Evolutionary conservation across 805 yeast genomes (phyloP), one percentile per base, ranked within the genome.

Genomic region (Candida khao-thaluensis): DNA sequence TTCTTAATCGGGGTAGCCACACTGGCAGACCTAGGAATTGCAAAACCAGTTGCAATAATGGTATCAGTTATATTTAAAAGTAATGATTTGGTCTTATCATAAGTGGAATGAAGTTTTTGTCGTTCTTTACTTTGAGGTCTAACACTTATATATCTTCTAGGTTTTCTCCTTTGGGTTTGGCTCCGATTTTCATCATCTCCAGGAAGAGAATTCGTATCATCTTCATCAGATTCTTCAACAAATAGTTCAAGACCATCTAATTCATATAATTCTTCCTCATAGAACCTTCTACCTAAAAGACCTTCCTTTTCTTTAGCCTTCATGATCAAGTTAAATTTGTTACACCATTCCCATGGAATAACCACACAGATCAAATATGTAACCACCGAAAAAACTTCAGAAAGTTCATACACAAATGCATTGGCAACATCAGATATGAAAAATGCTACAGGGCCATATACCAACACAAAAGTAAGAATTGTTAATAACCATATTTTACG

Each of bases 341-440:
- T 85, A 44, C 84, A 73, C 91, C 95, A 87, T 58, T 85, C 95
- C 93, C 95, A 85, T 1, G 85, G 85, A 8, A 82, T 71, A 5
- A 83, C 83, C 21, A 86, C 83, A 24, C 86, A 75, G 15, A 82
- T 68, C 7, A 84, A 76, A 54, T 81, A 82, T n/a, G 82, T 75
- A 1, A 85, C 81, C 14, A 85, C 75, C 30, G 83, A 80, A 59
- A 85, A 83, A 30, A 85, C 66, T 53, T 85, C 91, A 15, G 88
- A 79, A 37, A 85, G 65, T 45, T 81, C 84, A 41, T 75, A 75
- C n/a, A 81, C 79, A 85, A 89, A 86, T 5, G 81, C 70, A 55
- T 79, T 80, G 0, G 90, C 73, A 3, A 86, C 77, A 61, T 85
- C 95, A 4, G 88, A 83, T 34, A 86, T 70, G 54, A 85, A 86